Evolutionary conservation across 1,139 yeast genomes (phyloP), one percentile per base, ranked within the genome.

Genomic region (Taiozyma sp.): DNA sequence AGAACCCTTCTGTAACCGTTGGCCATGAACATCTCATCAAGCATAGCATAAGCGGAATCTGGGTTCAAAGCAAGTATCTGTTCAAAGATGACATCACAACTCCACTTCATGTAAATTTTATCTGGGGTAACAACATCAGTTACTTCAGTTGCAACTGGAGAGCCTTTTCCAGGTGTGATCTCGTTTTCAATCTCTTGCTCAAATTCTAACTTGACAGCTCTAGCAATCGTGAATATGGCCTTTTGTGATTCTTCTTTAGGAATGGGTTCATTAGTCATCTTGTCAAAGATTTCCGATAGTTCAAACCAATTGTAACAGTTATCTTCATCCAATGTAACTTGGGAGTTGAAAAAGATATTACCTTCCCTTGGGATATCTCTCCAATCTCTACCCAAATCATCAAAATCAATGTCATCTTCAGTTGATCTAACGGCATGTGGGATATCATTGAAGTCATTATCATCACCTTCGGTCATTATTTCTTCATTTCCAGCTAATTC

Each of bases 1-100:
- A 84, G 62, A 0, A 77, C 78, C 41, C 89, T 66, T 55, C 91
- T 72, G 57, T 74, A 77, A 0, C 88, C 88, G 50, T 70, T 68
- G 51, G 82, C 78, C 87, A 84, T 83, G 48, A 85, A 69, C 74
- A 86, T 70, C 65, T 86, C 92, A 66, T 84, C 90, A 66, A 84
- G 70, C 47, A 84, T 66, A 30, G 78, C 70, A 61, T 81, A 75
- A 0, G 84, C 78, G 8, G 82, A 67, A 29, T 74, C 70, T 7
- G 75, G 75, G 56, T 78, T 76, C 45, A 61, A 57, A 22, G 65
- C 63, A 24, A 75, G 51, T 64, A 76, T 69, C 29, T 66, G 65
- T 45, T 74, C 76, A 58, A 79, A 77, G 2, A 75, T 72, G 16
- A 72, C 51, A 62, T 71, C 67, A 51, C 61, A 58, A 30, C 75